These are phyloP conservation scores for Rhizopus stolonifer DNA, from an alignment of 371 early-diverging fungal genomes.

Conservation along the genomic window DNA sequence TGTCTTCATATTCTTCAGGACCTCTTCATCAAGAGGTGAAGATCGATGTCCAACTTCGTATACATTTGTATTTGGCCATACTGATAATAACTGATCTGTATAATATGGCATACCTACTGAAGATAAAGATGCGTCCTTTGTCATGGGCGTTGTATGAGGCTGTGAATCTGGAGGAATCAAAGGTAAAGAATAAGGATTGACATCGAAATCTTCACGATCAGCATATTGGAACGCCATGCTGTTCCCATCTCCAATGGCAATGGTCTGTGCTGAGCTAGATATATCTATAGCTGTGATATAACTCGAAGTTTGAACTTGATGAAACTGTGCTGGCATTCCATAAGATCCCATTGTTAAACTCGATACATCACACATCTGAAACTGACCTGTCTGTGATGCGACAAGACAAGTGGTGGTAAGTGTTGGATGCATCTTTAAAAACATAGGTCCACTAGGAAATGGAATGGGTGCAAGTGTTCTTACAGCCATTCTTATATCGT, in stretches of 20 bases:
- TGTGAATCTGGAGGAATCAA: slow-evolving; percentile 61
- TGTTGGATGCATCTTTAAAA: slow-evolving; percentile 73
- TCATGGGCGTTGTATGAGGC: slow-evolving; percentile 47
- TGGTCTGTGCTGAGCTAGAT: slow-evolving; percentile 71
- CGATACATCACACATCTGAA: slow-evolving; percentile 76
- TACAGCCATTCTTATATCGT: slow-evolving; percentile 75
- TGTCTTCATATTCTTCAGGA: slow-evolving; percentile 77
- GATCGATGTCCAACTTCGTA: slow-evolving; percentile 72
- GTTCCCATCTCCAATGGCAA: slow-evolving; percentile 70
- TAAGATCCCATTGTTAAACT: slow-evolving; percentile 48
- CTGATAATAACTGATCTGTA: slow-evolving; percentile 70
- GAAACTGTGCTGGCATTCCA: slow-evolving; percentile 63
- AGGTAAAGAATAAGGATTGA: slow-evolving; percentile 70
- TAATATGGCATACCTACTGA: slow-evolving; percentile 82
- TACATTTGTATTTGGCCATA: slow-evolving; percentile 64
- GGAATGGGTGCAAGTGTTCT: slow-evolving; percentile 72
- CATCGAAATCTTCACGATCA: slow-evolving; percentile 60
- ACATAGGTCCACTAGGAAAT: slow-evolving; percentile 69
- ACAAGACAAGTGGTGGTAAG: slow-evolving; percentile 67
- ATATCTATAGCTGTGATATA: slow-evolving; percentile 71
- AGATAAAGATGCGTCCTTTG: slow-evolving; percentile 75
- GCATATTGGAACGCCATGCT: slow-evolving; percentile 71
- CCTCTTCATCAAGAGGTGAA: slow-evolving; percentile 68
- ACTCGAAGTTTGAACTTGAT: slow-evolving; percentile 65
- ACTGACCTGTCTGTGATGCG: slow-evolving; percentile 67